phyloP scores from a whole-genome alignment of 2,329 filamentous ascomycete genomes.

The Rutstroemia sp. region DNA sequence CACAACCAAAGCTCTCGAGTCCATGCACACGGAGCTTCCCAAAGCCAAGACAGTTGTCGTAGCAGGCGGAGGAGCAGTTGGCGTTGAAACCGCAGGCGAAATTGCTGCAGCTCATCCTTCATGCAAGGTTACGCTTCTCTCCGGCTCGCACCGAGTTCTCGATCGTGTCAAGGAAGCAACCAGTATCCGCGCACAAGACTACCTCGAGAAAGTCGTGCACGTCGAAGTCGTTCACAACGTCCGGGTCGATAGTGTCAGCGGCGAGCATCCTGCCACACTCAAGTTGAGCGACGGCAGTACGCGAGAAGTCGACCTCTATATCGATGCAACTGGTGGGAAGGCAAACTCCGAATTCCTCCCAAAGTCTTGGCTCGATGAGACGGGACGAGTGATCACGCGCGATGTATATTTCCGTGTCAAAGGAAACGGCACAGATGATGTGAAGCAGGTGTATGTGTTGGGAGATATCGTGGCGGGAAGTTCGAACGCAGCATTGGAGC shows the following conservation, averaged over 20 bases:
- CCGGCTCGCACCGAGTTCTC: constrained; percentile 33
- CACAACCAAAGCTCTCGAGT: constrained; percentile 31
- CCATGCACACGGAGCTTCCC: constrained; percentile 35
- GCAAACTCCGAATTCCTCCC: constrained; percentile 41
- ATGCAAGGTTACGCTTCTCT: constrained; percentile 39
- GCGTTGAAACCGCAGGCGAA: constrained; percentile 42
- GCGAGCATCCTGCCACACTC: constrained; percentile 27
- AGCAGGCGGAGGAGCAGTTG: constrained; percentile 37
- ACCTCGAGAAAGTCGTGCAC: constrained; percentile 36
- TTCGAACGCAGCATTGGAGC: constrained; percentile 35
- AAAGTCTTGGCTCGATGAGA: constrained; percentile 35
- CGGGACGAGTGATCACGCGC: constrained; percentile 43
- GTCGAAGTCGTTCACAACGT: constrained; percentile 39
- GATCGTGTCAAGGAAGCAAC: constrained; percentile 34
- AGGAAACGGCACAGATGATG: constrained; percentile 29
- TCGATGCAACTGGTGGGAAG: constrained; percentile 36
- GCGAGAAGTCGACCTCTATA: constrained; percentile 40
- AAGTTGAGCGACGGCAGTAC: constrained; percentile 34
- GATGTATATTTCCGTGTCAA: constrained; percentile 36
- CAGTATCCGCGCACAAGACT: constrained; percentile 34
- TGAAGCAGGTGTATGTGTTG: constrained; percentile 36
- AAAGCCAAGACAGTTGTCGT: constrained; percentile 38
- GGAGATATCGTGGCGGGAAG: constrained; percentile 38
- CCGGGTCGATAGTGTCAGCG: constrained; percentile 30
- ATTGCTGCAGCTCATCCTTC: constrained; percentile 33